These are phyloP conservation scores for Phoenix dactylifera DNA, from an alignment of 176 grass and related monocot genomes.

Conservation along the genomic window DNA sequence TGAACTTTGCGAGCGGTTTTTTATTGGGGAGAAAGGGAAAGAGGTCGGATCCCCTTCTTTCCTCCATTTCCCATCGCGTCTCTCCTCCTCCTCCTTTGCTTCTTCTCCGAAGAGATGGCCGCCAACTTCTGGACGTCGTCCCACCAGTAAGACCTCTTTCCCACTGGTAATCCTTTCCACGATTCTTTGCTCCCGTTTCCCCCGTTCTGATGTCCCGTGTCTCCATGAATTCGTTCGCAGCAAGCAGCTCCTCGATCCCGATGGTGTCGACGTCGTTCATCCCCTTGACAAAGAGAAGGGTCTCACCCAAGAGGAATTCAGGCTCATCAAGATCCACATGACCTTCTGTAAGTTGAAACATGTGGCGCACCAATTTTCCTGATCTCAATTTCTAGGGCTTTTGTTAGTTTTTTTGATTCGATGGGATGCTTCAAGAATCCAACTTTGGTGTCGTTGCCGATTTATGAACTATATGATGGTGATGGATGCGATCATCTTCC, in stretches of 20 bases:
- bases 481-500: no score
- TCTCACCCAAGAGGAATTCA: constrained; percentile 83
- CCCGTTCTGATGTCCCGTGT: neutral
- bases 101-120: constrained; percentile 1
- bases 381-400: neutral
- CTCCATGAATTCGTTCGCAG: constrained; percentile 23
- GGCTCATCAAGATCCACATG: constrained; percentile 96
- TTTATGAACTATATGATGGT: no score
- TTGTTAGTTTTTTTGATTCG: neutral
- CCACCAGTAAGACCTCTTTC: constrained; percentile 6
- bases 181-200: neutral
- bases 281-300: constrained; percentile 62
- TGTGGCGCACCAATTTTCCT: neutral
- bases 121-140: constrained; percentile 29
- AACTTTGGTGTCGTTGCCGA: no score
- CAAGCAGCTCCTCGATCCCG: constrained; percentile 79
- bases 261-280: constrained; percentile 69
- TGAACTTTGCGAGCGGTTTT: no score
- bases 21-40: no score
- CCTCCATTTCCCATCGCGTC: no score
- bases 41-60: no score
- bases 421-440: no score
- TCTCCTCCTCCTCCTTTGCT: neutral
- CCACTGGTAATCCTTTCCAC: neutral
- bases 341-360: constrained; percentile 41